Conservation (phyloP, 352 stramenopile genomes). For the Globisporangium middletonii region DNA sequence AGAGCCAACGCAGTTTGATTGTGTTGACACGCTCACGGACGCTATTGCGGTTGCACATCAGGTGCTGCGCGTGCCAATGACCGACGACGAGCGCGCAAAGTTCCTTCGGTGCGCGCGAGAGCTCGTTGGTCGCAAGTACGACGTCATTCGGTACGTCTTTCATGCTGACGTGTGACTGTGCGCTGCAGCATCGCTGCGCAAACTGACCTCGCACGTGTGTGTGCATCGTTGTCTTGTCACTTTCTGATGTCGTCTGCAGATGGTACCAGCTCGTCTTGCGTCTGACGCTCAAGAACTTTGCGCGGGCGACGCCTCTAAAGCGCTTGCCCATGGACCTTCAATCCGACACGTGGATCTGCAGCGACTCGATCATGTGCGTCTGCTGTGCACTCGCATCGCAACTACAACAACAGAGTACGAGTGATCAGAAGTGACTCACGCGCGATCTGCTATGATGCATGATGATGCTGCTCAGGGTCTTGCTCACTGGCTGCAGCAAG, state of each 20-base stretch:
- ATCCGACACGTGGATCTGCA: slow-evolving; percentile 70
- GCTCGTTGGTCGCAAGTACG: slow-evolving; percentile 58
- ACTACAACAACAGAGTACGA: not conserved
- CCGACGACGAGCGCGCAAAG: slow-evolving; percentile 28
- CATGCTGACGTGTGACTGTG: not conserved
- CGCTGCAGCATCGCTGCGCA: not conserved
- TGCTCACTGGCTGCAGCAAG: slow-evolving; percentile 57
- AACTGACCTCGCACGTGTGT: not conserved
- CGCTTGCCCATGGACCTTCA: slow-evolving; percentile 44
- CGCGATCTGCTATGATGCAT: not conserved
- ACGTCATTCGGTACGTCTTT: slow-evolving; percentile 42
- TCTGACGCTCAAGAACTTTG: slow-evolving; percentile 43
- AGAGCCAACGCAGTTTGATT: not conserved
- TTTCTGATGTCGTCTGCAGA: slow-evolving; percentile 13
- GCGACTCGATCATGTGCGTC: slow-evolving; percentile 62
- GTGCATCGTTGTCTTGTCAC: not conserved
- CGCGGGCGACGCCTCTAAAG: slow-evolving; percentile 28
- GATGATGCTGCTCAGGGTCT: slow-evolving; percentile 23
- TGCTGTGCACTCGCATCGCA: not conserved
- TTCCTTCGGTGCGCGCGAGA: slow-evolving; percentile 59
- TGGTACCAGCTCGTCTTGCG: slow-evolving; percentile 59
- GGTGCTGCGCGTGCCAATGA: slow-evolving; percentile 55
- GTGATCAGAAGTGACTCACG: not conserved
- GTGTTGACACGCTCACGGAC: not conserved
- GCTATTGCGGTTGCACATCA: slow-evolving; percentile 13